Conservation (phyloP, 164 flowering plant species). For the Cinnamomum micranthum region DNA sequence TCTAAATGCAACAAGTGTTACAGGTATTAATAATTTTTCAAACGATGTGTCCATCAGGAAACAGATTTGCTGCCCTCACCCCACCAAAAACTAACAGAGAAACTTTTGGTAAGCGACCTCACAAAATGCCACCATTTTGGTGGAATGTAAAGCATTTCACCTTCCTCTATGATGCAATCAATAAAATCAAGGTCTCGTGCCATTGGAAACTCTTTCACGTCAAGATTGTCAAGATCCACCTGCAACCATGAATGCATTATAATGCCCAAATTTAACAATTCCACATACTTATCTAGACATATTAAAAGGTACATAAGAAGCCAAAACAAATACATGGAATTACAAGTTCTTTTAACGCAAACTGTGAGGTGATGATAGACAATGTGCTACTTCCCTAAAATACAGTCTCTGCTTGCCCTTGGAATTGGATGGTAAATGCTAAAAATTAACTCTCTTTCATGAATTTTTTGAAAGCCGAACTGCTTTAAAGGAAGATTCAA, state of each 20-base stretch:
- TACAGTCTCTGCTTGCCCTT: background rate
- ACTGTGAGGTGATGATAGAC: background rate
- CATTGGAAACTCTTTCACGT: constrained; percentile 49
- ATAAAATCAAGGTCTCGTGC: constrained; percentile 58
- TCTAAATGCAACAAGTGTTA: background rate
- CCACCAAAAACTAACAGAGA: constrained; percentile 98
- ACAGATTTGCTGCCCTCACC: constrained; percentile 26
- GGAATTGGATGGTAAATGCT: too few relatives aligned
- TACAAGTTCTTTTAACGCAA: too few relatives aligned
- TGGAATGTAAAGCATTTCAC: constrained; percentile 96
- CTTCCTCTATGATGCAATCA: constrained; percentile 93
- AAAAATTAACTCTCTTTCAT: too few relatives aligned
- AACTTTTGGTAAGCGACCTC: constrained; percentile 74
- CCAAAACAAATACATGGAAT: background rate
- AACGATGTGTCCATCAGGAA: constrained; percentile 11
- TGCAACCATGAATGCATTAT: constrained; percentile 23
- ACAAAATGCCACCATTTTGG: constrained; percentile 99
- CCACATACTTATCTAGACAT: background rate
- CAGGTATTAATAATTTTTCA: background rate
- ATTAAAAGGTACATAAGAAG: background rate
- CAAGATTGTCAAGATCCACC: constrained; percentile 88
- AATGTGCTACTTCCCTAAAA: background rate
- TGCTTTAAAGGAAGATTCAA: too few relatives aligned
- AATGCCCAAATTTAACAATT: background rate
- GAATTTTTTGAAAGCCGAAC: too few relatives aligned